A percentile compares a stretch with the other conserved stretches of the same genome.
Evolutionary conservation across 2,329 filamentous ascomycete species (phyloP).

Genomic region (Hypoxylon sp.): DNA sequence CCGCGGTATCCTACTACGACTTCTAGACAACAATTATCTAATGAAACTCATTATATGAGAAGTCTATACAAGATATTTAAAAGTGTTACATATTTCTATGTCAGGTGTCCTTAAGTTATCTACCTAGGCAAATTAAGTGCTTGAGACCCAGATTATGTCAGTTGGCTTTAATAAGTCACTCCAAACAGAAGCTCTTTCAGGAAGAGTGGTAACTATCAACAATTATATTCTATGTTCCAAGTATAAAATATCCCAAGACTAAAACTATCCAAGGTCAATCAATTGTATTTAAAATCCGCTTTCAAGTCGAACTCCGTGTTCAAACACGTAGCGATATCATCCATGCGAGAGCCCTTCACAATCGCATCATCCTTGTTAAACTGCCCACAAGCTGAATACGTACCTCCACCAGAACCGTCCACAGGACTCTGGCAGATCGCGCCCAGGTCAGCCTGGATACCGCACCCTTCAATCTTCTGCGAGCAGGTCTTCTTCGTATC

Average conservation of each 20-base stretch:
- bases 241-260: neutral
- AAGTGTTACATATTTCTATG: neutral
- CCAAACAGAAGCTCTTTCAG: neutral
- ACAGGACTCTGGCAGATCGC: neutral
- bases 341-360: neutral
- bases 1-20: neutral
- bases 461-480: neutral
- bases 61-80: neutral
- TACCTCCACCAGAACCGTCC: neutral
- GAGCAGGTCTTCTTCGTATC: neutral
- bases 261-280: neutral
- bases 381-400: neutral
- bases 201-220: neutral
- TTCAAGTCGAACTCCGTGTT: neutral
- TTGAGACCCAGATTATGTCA: neutral
- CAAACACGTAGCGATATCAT: neutral
- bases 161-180: neutral
- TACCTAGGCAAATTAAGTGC: no score
- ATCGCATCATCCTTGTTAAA: neutral
- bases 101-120: no score
- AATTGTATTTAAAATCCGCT: neutral
- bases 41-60: neutral
- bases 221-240: neutral
- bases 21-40: neutral
- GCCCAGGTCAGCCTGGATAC: neutral